Evolutionary conservation across 345 rosid genomes (phyloP), one percentile per base, ranked within the genome.

Genomic region (Stellera chamaejasme): DNA sequence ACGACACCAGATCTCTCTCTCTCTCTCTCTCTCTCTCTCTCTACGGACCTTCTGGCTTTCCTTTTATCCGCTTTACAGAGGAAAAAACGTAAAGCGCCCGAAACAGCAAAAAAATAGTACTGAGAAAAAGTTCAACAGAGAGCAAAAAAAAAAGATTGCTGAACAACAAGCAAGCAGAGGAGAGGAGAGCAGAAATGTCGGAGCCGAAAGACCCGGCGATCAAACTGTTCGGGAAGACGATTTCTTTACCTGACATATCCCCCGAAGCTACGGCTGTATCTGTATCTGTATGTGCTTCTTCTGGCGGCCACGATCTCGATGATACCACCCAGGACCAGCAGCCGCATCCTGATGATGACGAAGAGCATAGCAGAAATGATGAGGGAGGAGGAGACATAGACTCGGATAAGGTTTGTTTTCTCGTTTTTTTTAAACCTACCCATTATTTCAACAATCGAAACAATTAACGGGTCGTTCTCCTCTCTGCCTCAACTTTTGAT

Each of bases 221-320:
- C 74, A 90, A 90, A 79, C 81, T 90, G 10, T 90, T 90, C 55
- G 97, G 97, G 46, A 78, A 77, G 76, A 87, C 84, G 72, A 90
- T 90, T 72, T 83, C 87, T 61, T 67, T 87, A 66, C 81, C 80
- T 43, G 94, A 81, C 66, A 65, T 72, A 45, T 73, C 65, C 58
- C 61, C 32, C 1, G 47, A 32, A 55, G 48, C 50, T 14, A 23
- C 57, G n/a, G 43, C 27, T n/a, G 49, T 50, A 4, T 23, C 27
- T n/a, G 49, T 50, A 4, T 23, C 11, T 26, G n/a, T 48, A 48
- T 60, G 25, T 50, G 54, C 39, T 47, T 61, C 3, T 25, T 59
- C 41, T 45, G 80, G 27, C 15, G 65, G 58, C 44, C 58, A 55
- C 48, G 54, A 68, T 44, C 68, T 66, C 39, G 69, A 54, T 61